Base-by-base conservation (phyloP, 257 asterid species). In the Misopates orontium region DNA sequence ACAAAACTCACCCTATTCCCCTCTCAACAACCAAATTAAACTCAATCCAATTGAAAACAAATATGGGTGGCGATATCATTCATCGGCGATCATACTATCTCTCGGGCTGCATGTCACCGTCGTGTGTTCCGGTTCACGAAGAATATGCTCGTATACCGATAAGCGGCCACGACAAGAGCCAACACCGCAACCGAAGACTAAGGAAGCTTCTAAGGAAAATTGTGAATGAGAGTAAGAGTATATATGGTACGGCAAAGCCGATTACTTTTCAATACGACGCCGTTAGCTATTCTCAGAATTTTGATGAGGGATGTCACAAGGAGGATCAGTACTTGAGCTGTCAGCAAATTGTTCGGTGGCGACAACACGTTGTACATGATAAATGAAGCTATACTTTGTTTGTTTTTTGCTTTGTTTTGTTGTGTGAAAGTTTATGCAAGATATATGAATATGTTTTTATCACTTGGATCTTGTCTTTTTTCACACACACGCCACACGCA, bases 81-180 rank as follows among this genome's bases (percentile, higher is more conserved):
- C 61, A 62, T 17, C 72, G 79, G 40, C 74, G 82, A 28, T 12
- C 88, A n/a, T 50, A 82, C 13, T 77, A 80, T 76, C 79, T 83
- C 71, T 74, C 82, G 54, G 78, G 90, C 32, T 86, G 95, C 55
- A 77, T 80, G 82, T 80, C 95, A 15, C 95, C 88, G 14, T 78
- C 91, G 3, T 86, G 90, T 24, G 78, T 86, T 3, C 81, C 87
- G 2, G 87, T 80, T 8, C 87, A 84, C 56, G 95, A 84, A 48
- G 84, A 79, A 14, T 84, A 84, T 73, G 68, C 88, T 4, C 87
- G 83, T 40, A 74, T 86, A n/a, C 68, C 67, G 66, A 23, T 39
- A 0, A 44, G 8, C 18, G 10, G 8, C 52, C 31, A 42, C 15
- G 57, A 53, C n/a, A 63, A 49, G 20, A 28, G 31, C 17, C 69